These are phyloP conservation scores for Prunus persica DNA, from an alignment of 306 rosid genomes.

Conservation along the genomic window Prunus_persica_NCBIv2 NC_034015.1:17992001-17992500, in stretches of 20 bases:
- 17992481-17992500: neutral
- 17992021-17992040: slow-evolving; percentile 26
- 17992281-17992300: slow-evolving; percentile 30
- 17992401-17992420: neutral
- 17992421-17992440: neutral
- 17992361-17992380: slow-evolving; percentile 17
- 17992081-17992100: slow-evolving; percentile 22
- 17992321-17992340: slow-evolving; percentile 17
- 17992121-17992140: slow-evolving; percentile 6
- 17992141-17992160: neutral
- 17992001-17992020: slow-evolving; percentile 27
- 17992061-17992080: slow-evolving; percentile 28
- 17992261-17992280: slow-evolving; percentile 35
- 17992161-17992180: neutral
- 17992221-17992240: neutral
- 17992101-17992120: slow-evolving; percentile 20
- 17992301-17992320: slow-evolving; percentile 23
- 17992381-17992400: slow-evolving; percentile 1
- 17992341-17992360: neutral
- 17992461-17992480: neutral
- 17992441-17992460: neutral
- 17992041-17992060: slow-evolving; percentile 20
- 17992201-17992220: too few species aligned
- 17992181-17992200: too few species aligned
- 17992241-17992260: slow-evolving; percentile 25